Base-by-base conservation (phyloP, 2,329 filamentous ascomycete species). In the Curvularia eragrostidis region DNA sequence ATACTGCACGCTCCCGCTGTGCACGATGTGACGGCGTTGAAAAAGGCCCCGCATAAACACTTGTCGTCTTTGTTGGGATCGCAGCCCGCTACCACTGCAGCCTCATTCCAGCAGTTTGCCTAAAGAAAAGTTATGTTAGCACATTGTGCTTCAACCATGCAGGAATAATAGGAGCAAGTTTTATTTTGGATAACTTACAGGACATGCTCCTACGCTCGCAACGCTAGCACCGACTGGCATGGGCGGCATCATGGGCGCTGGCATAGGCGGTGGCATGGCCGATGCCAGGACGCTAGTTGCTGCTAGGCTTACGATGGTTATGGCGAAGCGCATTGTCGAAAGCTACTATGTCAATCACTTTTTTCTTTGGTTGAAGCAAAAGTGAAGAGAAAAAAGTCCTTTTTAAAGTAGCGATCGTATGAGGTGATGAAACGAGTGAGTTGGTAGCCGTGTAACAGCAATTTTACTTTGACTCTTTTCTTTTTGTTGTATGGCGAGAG, bases 31-130 rank as follows among this genome's bases (percentile, higher is more conserved):
- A 75, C 72, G 8, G 59, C 60, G 43, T 75, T 68, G 47, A 76
- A 73, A 58, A 76, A 76, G 4, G 60, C 53, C 7, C 72, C 73
- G 48, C 73, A 76, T 23, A 75, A 48, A 44, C 73, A 76, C 8
- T 59, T 59, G 18, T 76, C 71, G 56, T 70, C 67, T 18, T 23
- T 43, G 23, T 74, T 71, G 3, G 73, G 73, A 47, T 76, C 71
- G 52, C 73, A 76, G 3, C 51, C 55, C 26, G 68, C 70, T 34
- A 59, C 47, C 28, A 51, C 66, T 19, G 67, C 72, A 4, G 66
- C 66, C 56, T 74, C 67, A 39, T 75, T 73, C 72, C 72, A 76
- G 56, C 73, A 76, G 30, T 72, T 64, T 52, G 59, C 61, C 73
- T 75, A 43, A 28, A 10, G 9, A n/a, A 5, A 2, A 9, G 6